Base-by-base conservation (phyloP, 805 yeast species). In the Ogataea nonfermentans region DNA sequence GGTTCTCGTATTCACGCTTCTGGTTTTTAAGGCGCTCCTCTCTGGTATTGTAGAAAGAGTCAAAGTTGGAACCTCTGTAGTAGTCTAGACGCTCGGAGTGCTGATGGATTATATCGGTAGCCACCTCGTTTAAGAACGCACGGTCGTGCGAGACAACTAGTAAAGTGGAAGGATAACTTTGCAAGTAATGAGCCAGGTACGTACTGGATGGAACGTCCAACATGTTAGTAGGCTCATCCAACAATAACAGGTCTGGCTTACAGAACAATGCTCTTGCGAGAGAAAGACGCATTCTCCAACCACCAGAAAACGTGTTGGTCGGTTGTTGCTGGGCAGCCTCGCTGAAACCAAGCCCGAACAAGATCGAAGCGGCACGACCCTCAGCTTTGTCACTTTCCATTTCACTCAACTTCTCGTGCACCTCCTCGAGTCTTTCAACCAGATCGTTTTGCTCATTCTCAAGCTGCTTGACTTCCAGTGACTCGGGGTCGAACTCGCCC, bases 261-360 rank as follows among this genome's bases (percentile, higher is more conserved):
- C 97, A 91, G 74, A 93, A 93, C 61, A 93, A 74, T 0, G 99
- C 99, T 67, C 99, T 80, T 3, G 99, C 99, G 45, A 93, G 74
- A n/a, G 97, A 86, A 49, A 93, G 75, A 72, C 99, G 85, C 99
- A 93, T 93, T 76, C 99, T 84, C 99, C 99, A 93, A 80, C 99
- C 99, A 78, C 99, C 99, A 37, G 97, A 89, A 63, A 93, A 93
- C 19, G 89, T 76, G 50, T 88, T 91, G 5, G 98, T 89, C 23
- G 96, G 81, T 48, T 73, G 72, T 32, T 71, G 67, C 63, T 93
- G 99, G 5, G 96, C 76, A 55, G 84, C 95, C 47, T 78, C 77
- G 32, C 95, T 81, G 71, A 93, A 93, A 41, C 99, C 99, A 47
- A 93, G 73, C 60, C 99, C 99, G 48, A 65, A 85, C 48, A 93